Base-by-base conservation (phyloP, 73 alveolate genomes). In the Symbiodinium pilosum region DNA sequence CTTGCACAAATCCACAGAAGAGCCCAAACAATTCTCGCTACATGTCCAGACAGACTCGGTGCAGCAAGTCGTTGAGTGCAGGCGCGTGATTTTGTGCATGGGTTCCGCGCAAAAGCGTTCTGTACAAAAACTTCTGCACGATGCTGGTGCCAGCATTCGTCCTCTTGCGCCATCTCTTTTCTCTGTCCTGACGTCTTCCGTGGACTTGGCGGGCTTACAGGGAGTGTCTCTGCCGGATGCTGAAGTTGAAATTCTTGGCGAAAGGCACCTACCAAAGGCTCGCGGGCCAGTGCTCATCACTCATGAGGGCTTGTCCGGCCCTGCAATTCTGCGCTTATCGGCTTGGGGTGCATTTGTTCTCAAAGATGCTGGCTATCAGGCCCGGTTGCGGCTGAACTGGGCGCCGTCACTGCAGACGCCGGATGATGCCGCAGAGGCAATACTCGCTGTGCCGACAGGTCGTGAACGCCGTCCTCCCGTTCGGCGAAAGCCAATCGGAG, bases 21-120 rank as follows among this genome's bases (percentile, higher is more conserved):
- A 56, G 39, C 81, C 81, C 81, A 64, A 32, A 28, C 81, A n/a
- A 64, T 64, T 64, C 81, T 64, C 81, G 12, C 81, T 64, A 14
- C 39, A 64, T 9, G 38, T 64, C 24, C 38, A 64, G 34, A 64
- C 81, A 9, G 81, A 24, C 39, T 64, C 81, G 24, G 81, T 18
- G 41, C 21, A 64, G 41, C 85, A 54, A 54, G 56, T 41, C 91
- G 38, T 92, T 73, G 64, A 18, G 21, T 92, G 98, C 83, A 43
- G 51, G 32, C 83, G 92, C n/a, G 44, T 47, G 11, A 34, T 92
- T 42, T 41, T 92, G 41, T 92, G 98, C 83, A 73, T 73, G 16
- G 98, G 98, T 14, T 92, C 98, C 20, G 91, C 91, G 18, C 98
- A 92, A 34, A 92, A 92, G 86, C 98, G 98, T 18, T 73, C 98